Evolutionary conservation across 2,329 filamentous ascomycete genomes (phyloP).

Genomic region (Teratosphaeria viscida): DNA sequence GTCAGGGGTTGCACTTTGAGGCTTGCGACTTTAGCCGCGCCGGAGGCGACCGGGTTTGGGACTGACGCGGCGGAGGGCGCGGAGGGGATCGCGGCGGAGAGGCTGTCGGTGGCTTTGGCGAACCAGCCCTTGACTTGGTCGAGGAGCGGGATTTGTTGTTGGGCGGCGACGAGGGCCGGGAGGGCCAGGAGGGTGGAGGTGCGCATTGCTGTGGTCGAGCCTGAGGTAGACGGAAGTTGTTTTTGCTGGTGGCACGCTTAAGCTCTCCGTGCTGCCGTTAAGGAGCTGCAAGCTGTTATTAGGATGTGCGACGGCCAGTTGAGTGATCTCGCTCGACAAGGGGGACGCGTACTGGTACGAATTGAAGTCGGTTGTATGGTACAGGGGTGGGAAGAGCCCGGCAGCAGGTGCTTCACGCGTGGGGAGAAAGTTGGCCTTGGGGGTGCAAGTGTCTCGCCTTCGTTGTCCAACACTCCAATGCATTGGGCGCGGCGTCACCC

Average conservation of each 20-base stretch:
- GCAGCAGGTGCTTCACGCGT: background rate
- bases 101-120: conserved; percentile 45
- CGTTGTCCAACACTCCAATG: background rate
- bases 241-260: background rate
- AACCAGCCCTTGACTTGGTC: conserved; percentile 44
- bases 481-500: background rate
- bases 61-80: conserved; percentile 20
- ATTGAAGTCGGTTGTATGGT: background rate
- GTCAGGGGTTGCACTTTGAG: conserved; percentile 49
- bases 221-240: background rate
- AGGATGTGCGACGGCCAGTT: background rate
- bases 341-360: background rate
- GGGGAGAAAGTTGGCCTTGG: background rate
- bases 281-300: background rate
- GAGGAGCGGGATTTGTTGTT: conserved; percentile 51
- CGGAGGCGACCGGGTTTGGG: conserved; percentile 36
- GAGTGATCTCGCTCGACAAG: background rate
- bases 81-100: conserved; percentile 42
- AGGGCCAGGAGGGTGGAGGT: conserved; percentile 41
- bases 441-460: background rate
- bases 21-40: conserved; percentile 40
- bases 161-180: conserved; percentile 40
- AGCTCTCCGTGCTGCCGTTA: background rate
- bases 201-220: conserved; percentile 36
- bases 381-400: background rate